These are phyloP conservation scores for Oryza nivara DNA, from an alignment of 176 grass and related monocot species.

Conservation along the genomic window DNA sequence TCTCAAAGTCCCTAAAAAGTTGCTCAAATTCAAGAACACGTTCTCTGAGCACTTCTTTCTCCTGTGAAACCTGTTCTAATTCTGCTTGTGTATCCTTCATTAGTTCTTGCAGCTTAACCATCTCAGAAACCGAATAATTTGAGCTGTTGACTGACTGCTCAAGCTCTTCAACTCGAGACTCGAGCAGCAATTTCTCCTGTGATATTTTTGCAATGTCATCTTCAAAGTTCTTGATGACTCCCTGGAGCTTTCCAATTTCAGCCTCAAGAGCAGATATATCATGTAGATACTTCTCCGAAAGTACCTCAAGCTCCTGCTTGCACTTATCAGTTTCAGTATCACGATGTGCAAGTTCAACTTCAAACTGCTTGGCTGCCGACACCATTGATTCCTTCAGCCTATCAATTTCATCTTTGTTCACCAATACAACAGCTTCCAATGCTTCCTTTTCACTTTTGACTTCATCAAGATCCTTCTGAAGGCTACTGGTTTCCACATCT, in stretches of 20 bases:
- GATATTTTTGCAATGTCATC: conserved; percentile 46
- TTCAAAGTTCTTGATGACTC: conserved; percentile 40
- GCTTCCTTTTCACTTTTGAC: conserved; percentile 39
- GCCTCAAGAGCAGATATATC: conserved; percentile 70
- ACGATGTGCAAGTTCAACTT: conserved; percentile 55
- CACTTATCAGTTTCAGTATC: conserved; percentile 58
- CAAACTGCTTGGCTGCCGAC: conserved; percentile 55
- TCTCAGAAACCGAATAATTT: conserved; percentile 44
- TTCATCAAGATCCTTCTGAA: conserved; percentile 58
- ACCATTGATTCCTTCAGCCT: conserved; percentile 63
- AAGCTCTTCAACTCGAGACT: conserved; percentile 47
- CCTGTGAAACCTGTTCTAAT: conserved; percentile 52
- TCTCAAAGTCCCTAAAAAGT: conserved; percentile 18
- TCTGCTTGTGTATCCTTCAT: conserved; percentile 55
- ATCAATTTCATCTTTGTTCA: conserved; percentile 62
- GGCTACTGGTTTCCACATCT: conserved; percentile 35
- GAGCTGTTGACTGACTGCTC: conserved; percentile 38
- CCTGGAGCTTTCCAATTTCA: conserved; percentile 45
- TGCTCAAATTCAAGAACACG: conserved; percentile 17
- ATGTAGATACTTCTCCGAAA: conserved; percentile 54
- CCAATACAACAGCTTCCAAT: conserved; percentile 52
- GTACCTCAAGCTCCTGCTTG: conserved; percentile 53
- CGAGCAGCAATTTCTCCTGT: conserved; percentile 43
- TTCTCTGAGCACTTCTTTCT: conserved; percentile 31
- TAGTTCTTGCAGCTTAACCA: conserved; percentile 51